A percentile compares a stretch with the other conserved stretches of the same genome.
phyloP scores from a whole-genome alignment of 2,329 filamentous ascomycete genomes.

The Sarocladium brachiariae region DNA sequence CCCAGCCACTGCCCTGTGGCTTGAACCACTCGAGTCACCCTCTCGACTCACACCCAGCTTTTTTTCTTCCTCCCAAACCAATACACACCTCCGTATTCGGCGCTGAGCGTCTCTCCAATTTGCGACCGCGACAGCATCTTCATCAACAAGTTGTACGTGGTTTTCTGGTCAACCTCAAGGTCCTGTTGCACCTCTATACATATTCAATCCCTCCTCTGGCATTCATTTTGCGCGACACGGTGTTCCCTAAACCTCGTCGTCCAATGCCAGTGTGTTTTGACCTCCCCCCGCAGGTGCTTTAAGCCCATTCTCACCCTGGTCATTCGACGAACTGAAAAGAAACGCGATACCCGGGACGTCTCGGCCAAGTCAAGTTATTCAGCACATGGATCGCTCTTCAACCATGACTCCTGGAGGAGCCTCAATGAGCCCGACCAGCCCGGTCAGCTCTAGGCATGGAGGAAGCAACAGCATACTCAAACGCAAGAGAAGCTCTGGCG shows the following conservation, averaged over 20 bases:
- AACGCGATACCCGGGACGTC: no score
- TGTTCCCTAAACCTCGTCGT: background rate
- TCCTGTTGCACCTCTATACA: background rate
- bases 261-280: background rate
- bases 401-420: conserved; percentile 38
- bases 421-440: conserved; percentile 49
- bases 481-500: conserved; percentile 51
- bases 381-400: conserved; percentile 41
- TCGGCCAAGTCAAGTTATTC: background rate
- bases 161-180: background rate
- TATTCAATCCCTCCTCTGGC: background rate
- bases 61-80: background rate
- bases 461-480: conserved; percentile 34
- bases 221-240: background rate
- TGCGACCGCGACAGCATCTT: conserved; percentile 5
- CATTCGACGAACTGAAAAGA: no score
- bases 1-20: background rate
- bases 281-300: background rate
- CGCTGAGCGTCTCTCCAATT: background rate
- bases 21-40: conserved; percentile 7
- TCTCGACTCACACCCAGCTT: conserved; percentile 6
- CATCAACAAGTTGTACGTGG: background rate
- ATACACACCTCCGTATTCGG: conserved; percentile 3
- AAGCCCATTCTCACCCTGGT: background rate
- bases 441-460: conserved; percentile 44